Conservation (phyloP, 306 rosid species). For the Castanea mollissima region DNA sequence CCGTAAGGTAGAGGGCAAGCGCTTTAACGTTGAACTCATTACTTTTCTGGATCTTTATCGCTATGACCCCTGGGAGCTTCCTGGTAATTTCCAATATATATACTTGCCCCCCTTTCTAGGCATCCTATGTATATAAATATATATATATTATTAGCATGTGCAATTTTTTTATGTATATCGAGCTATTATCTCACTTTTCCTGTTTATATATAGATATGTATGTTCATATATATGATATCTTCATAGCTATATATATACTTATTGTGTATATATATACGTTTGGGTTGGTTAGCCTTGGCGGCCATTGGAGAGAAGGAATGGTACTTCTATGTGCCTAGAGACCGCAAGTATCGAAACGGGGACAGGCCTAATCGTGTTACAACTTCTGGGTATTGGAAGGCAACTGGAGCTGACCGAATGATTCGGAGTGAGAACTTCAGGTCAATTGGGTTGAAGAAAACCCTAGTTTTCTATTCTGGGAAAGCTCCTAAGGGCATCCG, state of each 20-base stretch:
- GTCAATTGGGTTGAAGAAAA: conserved; percentile 94
- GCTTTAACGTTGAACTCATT: conserved; percentile 96
- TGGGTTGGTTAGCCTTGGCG: conserved; percentile 63
- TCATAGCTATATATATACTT: no score
- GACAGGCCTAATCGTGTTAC: conserved; percentile 94
- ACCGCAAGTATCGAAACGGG: conserved; percentile 85
- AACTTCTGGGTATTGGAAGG: conserved; percentile 97
- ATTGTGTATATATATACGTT: neutral
- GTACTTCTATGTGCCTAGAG: conserved; percentile 96
- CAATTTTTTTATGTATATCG: neutral
- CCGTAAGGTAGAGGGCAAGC: conserved; percentile 99
- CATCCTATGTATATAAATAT: neutral
- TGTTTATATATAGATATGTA: no score
- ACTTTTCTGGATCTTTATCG: conserved; percentile 99
- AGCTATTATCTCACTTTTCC: neutral
- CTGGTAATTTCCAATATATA: conserved; percentile 44
- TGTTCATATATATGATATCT: no score
- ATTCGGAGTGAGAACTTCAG: conserved; percentile 69
- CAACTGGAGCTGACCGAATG: conserved; percentile 96
- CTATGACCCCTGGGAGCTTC: conserved; percentile 99
- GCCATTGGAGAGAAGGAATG: conserved; percentile 99
- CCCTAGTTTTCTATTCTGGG: conserved; percentile 99
- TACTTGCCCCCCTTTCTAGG: conserved; percentile 29
- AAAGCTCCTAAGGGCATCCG: conserved; percentile 97
- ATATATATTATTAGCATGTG: neutral